These are phyloP conservation scores for Neurospora intermedia DNA, from an alignment of 495 filamentous ascomycete genomes.

Conservation along the genomic window DNA sequence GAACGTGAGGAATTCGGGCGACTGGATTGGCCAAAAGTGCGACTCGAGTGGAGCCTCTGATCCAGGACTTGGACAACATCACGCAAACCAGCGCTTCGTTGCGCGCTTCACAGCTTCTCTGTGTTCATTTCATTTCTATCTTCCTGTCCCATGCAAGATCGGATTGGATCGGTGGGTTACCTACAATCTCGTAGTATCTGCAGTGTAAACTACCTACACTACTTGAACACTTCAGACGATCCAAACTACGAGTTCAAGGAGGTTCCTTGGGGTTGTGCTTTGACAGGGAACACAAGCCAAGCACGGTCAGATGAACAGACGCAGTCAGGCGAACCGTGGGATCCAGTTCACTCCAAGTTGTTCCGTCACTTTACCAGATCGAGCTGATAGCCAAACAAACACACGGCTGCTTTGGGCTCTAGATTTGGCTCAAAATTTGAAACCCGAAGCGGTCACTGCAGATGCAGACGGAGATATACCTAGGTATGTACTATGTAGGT, in stretches of 20 bases:
- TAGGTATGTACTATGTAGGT: background rate
- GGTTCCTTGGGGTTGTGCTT: background rate
- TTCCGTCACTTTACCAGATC: background rate
- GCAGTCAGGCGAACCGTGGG: background rate
- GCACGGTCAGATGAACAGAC: background rate
- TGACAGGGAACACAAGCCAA: background rate
- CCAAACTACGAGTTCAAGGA: background rate
- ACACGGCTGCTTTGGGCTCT: background rate
- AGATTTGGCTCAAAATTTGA: background rate
- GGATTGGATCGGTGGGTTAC: background rate
- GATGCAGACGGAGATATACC: background rate
- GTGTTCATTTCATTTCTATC: background rate
- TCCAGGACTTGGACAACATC: background rate
- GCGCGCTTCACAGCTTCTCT: background rate
- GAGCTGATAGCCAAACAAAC: background rate
- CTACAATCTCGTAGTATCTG: background rate
- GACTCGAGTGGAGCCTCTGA: background rate
- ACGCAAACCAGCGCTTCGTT: background rate
- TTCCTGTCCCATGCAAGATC: background rate
- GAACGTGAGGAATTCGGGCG: background rate
- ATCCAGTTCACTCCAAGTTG: background rate
- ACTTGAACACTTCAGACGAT: background rate
- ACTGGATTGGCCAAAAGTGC: background rate
- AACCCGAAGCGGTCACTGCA: background rate
- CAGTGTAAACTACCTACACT: background rate